Evolutionary conservation across 1,284 basidiomycete species (phyloP).

Genomic region (Leccinum insigne): DNA sequence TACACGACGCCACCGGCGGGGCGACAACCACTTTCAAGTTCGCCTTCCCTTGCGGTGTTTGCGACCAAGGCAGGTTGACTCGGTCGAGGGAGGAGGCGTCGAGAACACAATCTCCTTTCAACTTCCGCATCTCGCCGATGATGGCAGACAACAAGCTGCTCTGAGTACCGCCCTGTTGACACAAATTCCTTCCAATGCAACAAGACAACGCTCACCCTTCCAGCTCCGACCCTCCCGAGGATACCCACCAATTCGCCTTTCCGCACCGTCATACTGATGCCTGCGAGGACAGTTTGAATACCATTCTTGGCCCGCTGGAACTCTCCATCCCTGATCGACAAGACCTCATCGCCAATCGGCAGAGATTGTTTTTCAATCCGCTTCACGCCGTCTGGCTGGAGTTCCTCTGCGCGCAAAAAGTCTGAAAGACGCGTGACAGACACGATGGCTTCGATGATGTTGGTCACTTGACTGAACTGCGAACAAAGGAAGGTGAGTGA

Average conservation of each 20-base stretch:
- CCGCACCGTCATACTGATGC: conserved; percentile 74
- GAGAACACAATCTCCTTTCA: conserved; percentile 59
- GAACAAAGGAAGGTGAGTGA: conserved; percentile 1
- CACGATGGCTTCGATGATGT: conserved; percentile 84
- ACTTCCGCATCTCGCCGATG: conserved; percentile 86
- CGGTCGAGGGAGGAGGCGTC: too few species aligned
- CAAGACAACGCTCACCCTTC: conserved; percentile 61
- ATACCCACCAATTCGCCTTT: conserved; percentile 89
- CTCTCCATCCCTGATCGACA: conserved; percentile 73
- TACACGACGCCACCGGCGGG: too few species aligned
- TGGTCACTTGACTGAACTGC: conserved; percentile 73
- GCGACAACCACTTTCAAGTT: too few species aligned
- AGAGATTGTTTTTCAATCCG: conserved; percentile 46
- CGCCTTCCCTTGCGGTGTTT: too few species aligned
- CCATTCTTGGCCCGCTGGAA: conserved; percentile 74
- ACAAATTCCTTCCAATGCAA: background rate
- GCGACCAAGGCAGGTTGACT: too few species aligned
- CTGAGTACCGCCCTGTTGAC: conserved; percentile 32
- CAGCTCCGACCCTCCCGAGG: conserved; percentile 90
- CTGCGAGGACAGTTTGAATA: conserved; percentile 67
- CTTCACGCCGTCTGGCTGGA: conserved; percentile 74
- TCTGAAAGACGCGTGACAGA: conserved; percentile 79
- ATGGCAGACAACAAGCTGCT: conserved; percentile 75
- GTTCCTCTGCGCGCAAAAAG: conserved; percentile 81
- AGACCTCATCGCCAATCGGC: conserved; percentile 63